Evolutionary conservation across 2,329 filamentous ascomycete species (phyloP), one percentile per base, ranked within the genome.

Genomic region (Ophiostoma triangulosporum): DNA sequence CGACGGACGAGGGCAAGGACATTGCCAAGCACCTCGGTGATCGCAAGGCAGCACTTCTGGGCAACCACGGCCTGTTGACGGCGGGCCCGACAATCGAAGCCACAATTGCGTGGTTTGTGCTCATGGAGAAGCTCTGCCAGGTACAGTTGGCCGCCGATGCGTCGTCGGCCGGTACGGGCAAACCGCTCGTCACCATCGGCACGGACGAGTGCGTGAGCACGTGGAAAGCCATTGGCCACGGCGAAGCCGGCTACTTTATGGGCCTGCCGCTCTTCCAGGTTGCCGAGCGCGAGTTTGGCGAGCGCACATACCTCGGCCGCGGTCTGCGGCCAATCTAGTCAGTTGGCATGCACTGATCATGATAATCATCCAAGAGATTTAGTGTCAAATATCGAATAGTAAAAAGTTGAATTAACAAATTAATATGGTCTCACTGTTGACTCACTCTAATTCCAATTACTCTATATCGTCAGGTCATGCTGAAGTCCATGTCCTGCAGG

Each of bases 91-190:
- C 79, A 0, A 78, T 83, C 4, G 80, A 83, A 58, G 79, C 83
- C 63, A 80, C 80, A 0, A 77, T 77, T 0, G 82, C 75, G 60
- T 63, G 81, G 27, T 82, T 81, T 62, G 73, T 72, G 1, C 64
- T 77, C n/a, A 72, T 81, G 66, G 80, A 83, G 69, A 79, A 15
- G 78, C 83, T 76, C 8, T 88, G 84, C 60, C 73, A 80, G 52
- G 72, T 83, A 11, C 85, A 88, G 62, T 64, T 83, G 36, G 64
- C 73, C 56, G 73, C 74, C 7, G 79, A 83, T 61, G 77, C 78
- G 1, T 78, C 78, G 0, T 78, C 78, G 0, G 76, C 65, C 0
- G 83, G 83, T 1, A 78, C 40, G 1, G 56, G 58, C 8, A 20
- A 33, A 4, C 29, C 48, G 3, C 58, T 57, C 60, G 58, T 55